Conservation (phyloP, 257 asterid genomes). For the Solanum neorickii region DNA sequence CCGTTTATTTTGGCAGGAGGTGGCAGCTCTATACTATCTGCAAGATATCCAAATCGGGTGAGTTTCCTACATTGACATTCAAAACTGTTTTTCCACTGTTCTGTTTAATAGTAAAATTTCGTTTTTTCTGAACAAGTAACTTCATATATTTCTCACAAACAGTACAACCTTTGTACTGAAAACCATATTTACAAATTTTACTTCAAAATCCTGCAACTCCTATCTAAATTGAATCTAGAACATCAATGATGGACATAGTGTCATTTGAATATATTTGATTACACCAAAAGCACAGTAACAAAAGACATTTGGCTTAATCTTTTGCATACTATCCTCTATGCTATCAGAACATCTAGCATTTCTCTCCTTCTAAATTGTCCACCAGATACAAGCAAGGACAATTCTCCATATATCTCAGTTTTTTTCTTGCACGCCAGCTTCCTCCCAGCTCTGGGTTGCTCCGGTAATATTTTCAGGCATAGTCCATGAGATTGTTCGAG, state of each 20-base stretch:
- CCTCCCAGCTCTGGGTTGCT: not conserved
- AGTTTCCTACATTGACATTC: not conserved
- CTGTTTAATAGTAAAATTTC: not conserved
- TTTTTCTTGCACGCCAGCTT: not conserved
- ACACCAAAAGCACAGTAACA: not conserved
- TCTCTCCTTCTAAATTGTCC: not conserved
- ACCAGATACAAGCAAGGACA: not conserved
- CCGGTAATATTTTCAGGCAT: not conserved
- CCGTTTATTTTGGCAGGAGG: not conserved
- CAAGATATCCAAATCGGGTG: not conserved
- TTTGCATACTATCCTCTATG: not conserved
- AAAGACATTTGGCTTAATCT: not conserved
- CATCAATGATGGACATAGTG: not conserved
- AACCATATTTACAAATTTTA: too few relatives aligned
- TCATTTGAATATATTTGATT: not conserved
- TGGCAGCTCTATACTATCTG: not conserved
- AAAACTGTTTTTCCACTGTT: not conserved
- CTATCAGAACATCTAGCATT: not conserved
- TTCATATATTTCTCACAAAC: too few relatives aligned
- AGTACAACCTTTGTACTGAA: too few relatives aligned
- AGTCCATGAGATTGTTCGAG: not conserved
- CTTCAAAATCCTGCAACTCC: too few relatives aligned
- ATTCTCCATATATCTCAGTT: not conserved
- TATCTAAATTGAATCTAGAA: not conserved
- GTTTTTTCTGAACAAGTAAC: too few relatives aligned